Conservation (phyloP, 2,329 filamentous ascomycete species). For the Fusarium vanettenii region DNA sequence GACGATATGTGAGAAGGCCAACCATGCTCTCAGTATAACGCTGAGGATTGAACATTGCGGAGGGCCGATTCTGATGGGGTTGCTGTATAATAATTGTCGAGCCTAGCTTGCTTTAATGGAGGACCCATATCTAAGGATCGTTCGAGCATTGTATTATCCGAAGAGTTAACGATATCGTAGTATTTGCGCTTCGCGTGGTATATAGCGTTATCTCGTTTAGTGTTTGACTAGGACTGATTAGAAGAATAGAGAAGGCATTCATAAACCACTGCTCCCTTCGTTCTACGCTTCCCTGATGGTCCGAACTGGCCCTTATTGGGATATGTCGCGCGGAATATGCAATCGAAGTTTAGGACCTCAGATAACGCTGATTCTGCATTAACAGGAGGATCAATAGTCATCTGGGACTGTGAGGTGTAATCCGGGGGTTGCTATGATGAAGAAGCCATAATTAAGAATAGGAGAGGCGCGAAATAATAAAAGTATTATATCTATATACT, state of each 20-base stretch:
- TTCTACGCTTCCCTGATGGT: constrained; percentile 2
- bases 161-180: not conserved
- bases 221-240: not conserved
- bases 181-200: not conserved
- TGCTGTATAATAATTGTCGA: constrained; percentile 2
- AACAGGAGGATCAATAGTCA: constrained; percentile 4
- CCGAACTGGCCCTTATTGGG: not conserved
- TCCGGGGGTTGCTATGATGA: not conserved
- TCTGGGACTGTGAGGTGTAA: not conserved
- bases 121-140: not conserved
- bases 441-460: not conserved
- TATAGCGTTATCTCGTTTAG: not conserved
- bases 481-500: not conserved
- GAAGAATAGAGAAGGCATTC: not conserved
- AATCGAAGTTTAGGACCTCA: not conserved
- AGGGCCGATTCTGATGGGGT: constrained; percentile 3
- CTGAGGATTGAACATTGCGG: not conserved
- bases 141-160: not conserved
- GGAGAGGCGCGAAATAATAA: not conserved
- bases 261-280: not conserved
- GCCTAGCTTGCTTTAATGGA: constrained; percentile 1
- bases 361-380: not conserved
- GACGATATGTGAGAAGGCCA: not conserved
- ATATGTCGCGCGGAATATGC: constrained; percentile 2
- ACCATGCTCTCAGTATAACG: not conserved